A percentile compares a stretch with the other conserved stretches of the same genome.
phyloP scores from a whole-genome alignment of 805 yeast genomes.

The Candida xiaguanensis region DNA sequence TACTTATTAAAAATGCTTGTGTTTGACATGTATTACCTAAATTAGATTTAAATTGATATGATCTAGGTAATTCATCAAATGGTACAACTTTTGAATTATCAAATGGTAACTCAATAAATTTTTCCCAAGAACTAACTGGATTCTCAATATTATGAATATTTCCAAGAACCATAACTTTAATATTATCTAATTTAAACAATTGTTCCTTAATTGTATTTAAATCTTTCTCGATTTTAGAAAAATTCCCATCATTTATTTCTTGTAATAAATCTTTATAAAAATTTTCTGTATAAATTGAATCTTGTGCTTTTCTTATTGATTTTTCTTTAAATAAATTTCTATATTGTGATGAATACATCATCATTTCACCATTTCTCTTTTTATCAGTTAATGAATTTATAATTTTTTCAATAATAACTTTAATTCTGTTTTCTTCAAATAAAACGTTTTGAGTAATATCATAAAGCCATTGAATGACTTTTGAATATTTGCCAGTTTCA shows the following conservation, averaged over 20 bases:
- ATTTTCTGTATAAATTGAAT: constrained; percentile 59
- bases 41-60: constrained; percentile 50
- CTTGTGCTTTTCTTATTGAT: constrained; percentile 64
- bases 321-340: constrained; percentile 51
- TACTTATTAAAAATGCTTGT: constrained; percentile 60
- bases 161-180: constrained; percentile 69
- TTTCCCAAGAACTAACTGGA: constrained; percentile 61
- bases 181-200: constrained; percentile 54
- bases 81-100: constrained; percentile 8
- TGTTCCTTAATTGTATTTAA: constrained; percentile 50
- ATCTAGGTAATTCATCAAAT: constrained; percentile 43
- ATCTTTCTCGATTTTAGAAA: constrained; percentile 41
- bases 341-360: constrained; percentile 63
- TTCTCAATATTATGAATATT: constrained; percentile 48
- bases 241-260: constrained; percentile 53
- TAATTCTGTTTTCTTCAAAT: constrained; percentile 71
- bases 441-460: constrained; percentile 61
- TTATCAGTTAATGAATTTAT: constrained; percentile 58
- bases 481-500: constrained; percentile 55
- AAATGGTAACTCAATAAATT: constrained; percentile 21
- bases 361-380: constrained; percentile 59
- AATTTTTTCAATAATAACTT: constrained; percentile 59
- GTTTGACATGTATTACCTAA: constrained; percentile 50
- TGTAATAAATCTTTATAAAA: constrained; percentile 44
- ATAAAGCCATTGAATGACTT: constrained; percentile 74